Conservation (phyloP, 1,139 yeast genomes). For the Candida albicans region DNA sequence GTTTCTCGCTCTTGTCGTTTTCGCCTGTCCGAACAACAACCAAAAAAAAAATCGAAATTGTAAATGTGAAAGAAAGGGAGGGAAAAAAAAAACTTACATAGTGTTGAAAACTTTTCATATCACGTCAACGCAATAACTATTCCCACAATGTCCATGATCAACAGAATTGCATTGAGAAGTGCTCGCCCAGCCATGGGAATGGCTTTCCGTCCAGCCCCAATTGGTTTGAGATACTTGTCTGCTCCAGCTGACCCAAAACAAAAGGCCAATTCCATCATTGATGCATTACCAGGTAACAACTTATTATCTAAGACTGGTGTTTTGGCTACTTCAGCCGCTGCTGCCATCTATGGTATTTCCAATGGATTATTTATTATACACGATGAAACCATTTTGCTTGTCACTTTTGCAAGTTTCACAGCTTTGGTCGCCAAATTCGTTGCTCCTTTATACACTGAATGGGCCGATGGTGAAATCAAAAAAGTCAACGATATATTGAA, state of each 20-base stretch:
- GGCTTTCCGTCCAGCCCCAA: constrained; percentile 48
- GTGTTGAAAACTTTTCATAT: constrained; percentile 5
- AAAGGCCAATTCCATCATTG: constrained; percentile 86
- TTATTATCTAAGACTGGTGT: constrained; percentile 90
- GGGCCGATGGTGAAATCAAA: constrained; percentile 90
- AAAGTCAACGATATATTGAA: constrained; percentile 80
- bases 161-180: constrained; percentile 49
- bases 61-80: constrained; percentile 5
- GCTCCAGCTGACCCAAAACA: constrained; percentile 81
- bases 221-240: constrained; percentile 66
- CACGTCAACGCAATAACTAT: constrained; percentile 3
- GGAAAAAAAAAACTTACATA: constrained; percentile 8
- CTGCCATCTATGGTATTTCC: constrained; percentile 89
- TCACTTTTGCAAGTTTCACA: constrained; percentile 76
- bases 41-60: constrained; percentile 6
- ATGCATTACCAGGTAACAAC: constrained; percentile 91
- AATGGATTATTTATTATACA: constrained; percentile 90
- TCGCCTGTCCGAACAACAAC: constrained; percentile 8
- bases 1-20: constrained; percentile 7
- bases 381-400: constrained; percentile 87
- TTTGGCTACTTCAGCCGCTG: constrained; percentile 93
- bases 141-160: constrained; percentile 42
- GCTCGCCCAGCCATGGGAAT: constrained; percentile 37
- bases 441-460: constrained; percentile 92
- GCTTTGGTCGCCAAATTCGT: constrained; percentile 80